Base-by-base conservation (phyloP, 805 yeast species). In the Kluyveromyces lactis region DNA sequence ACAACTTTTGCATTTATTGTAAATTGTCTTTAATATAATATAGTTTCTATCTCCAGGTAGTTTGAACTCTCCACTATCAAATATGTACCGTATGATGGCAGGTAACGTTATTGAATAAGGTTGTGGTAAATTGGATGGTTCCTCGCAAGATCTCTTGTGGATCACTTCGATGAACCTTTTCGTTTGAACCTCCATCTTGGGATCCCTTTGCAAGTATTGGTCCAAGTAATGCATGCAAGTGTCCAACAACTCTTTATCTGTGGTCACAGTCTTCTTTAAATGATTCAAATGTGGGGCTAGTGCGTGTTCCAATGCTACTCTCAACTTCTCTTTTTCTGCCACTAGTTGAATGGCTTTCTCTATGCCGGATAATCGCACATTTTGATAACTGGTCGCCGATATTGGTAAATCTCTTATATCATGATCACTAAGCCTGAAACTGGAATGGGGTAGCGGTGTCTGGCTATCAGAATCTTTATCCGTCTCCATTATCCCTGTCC, bases 281-380 rank as follows among this genome's bases (percentile, higher is more conserved):
- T 28, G 18, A 3, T 33, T 36, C 2, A 53, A 31, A 32, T 51
- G 51, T 1, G 58, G 58, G 23, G 45, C 30, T 47, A 58, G 39
- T 4, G 44, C 50, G 9, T 38, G 40, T 5, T 47, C 48, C 38
- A 57, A 41, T n/a, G 48, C 52, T 13, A 42, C 48, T 32, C 49
- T 48, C 21, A 49, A 46, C 27, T 47, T 42, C 24, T 53, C 51
- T 30, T 51, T 53, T 2, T 50, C 45, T 31, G 52, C 51, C 19
- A 54, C 23, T 17, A 40, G 34, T 11, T 39, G 39, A 27, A 44
- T 31, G n/a, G 42, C 47, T 18, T 39, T 26, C 26, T 47, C 49
- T 63, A 46, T 74, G 89, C 2, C 97, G 97, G 55, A 90, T 97
- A 37, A 90, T 66, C 0, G 87, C 94, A 40, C 83, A 67, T 42